Percentiles rank a stretch among this genome's conserved stretches.
These are phyloP conservation scores for Agrocybe chaxingu DNA, from an alignment of 768 basidiomycete species.

Conservation along the genomic window DNA sequence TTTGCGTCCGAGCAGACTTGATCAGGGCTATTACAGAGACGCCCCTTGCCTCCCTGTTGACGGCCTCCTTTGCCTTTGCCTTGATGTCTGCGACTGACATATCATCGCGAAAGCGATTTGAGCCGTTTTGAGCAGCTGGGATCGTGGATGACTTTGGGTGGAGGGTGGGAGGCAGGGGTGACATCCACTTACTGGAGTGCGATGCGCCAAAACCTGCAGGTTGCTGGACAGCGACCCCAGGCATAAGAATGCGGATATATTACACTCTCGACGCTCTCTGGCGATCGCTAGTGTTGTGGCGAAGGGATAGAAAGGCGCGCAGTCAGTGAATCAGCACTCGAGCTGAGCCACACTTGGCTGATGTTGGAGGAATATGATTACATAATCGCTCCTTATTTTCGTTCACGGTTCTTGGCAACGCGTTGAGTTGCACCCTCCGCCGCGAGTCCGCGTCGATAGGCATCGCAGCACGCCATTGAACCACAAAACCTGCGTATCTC, in stretches of 20 bases:
- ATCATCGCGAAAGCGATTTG: constrained; percentile 24
- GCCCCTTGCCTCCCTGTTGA: constrained; percentile 52
- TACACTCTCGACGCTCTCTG: constrained; percentile 4
- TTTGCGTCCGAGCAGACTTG: constrained; percentile 57
- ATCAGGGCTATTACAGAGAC: constrained; percentile 60
- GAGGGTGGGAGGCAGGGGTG: constrained; percentile 12
- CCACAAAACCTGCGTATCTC: no score
- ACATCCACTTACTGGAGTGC: constrained; percentile 26
- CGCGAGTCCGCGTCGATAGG: background rate
- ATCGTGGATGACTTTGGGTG: constrained; percentile 16
- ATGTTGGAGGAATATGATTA: constrained; percentile 7
- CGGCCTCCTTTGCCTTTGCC: constrained; percentile 40
- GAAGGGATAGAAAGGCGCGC: constrained; percentile 3
- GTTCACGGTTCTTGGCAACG: background rate
- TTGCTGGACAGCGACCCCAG: constrained; percentile 24
- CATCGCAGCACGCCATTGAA: no score
- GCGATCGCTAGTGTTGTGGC: background rate
- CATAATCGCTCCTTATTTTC: constrained; percentile 5
- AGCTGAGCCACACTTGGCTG: constrained; percentile 1
- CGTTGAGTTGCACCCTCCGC: background rate
- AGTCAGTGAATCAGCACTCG: constrained; percentile 15
- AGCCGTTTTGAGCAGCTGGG: constrained; percentile 22
- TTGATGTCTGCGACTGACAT: constrained; percentile 43
- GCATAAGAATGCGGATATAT: constrained; percentile 18
- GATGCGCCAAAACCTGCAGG: constrained; percentile 23